These are phyloP conservation scores for Hypoxylon sp. DNA, from an alignment of 2,329 filamentous ascomycete genomes.

Conservation along the genomic window DNA sequence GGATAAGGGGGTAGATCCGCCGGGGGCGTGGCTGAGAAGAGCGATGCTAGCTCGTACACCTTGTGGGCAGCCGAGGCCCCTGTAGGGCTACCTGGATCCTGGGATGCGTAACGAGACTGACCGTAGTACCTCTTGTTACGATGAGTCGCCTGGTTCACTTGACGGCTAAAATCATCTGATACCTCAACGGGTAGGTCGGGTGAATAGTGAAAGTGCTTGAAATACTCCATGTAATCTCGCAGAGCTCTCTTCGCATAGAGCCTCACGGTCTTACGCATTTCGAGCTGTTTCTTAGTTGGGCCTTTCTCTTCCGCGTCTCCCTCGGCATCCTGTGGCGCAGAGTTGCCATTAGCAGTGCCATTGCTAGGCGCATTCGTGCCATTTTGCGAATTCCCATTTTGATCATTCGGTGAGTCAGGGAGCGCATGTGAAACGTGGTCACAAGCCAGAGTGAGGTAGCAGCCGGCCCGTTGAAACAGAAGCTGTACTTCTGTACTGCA, in stretches of 20 bases:
- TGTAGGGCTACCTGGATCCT: slow-evolving; percentile 53
- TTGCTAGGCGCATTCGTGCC: slow-evolving; percentile 35
- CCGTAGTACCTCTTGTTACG: slow-evolving; percentile 49
- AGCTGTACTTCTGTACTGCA: slow-evolving; percentile 80
- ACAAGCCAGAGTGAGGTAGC: slow-evolving; percentile 79
- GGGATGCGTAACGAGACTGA: slow-evolving; percentile 58
- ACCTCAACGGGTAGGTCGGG: slow-evolving; percentile 73
- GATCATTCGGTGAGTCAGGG: slow-evolving; percentile 38
- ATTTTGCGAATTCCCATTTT: slow-evolving; percentile 36
- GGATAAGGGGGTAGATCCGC: slow-evolving; percentile 77
- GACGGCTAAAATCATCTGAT: slow-evolving; percentile 67
- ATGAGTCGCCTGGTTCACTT: slow-evolving; percentile 66
- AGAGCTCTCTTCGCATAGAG: slow-evolving; percentile 80
- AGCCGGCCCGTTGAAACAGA: slow-evolving; percentile 79
- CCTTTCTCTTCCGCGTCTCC: slow-evolving; percentile 34
- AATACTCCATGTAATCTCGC: slow-evolving; percentile 78
- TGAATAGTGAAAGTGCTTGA: slow-evolving; percentile 83
- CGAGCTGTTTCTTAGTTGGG: slow-evolving; percentile 54
- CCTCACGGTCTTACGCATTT: slow-evolving; percentile 77
- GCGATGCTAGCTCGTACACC: slow-evolving; percentile 64
- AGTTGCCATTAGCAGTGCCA: slow-evolving; percentile 18
- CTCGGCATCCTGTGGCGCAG: slow-evolving; percentile 30
- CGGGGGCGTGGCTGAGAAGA: slow-evolving; percentile 79
- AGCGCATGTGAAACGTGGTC: slow-evolving; percentile 71
- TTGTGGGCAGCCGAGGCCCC: slow-evolving; percentile 52